Evolutionary conservation across 2,329 filamentous ascomycete genomes (phyloP).

Genomic region (Colletotrichum incanum): DNA sequence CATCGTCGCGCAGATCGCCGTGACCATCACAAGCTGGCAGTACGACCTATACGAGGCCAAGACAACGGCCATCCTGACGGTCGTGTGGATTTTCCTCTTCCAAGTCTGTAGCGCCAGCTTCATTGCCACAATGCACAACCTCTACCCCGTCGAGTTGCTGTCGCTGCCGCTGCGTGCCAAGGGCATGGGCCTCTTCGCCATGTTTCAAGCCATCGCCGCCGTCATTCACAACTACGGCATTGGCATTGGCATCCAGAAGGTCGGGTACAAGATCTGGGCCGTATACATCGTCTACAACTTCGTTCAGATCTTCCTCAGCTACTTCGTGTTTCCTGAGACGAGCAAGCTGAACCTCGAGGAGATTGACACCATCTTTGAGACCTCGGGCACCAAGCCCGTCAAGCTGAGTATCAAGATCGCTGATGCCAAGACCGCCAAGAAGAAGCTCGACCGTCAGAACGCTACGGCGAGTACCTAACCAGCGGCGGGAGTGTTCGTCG

Average conservation of each 20-base stretch:
- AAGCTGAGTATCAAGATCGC: slow-evolving; percentile 43
- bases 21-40: slow-evolving; percentile 65
- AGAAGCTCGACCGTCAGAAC: slow-evolving; percentile 26
- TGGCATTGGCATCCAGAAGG: slow-evolving; percentile 60
- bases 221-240: slow-evolving; percentile 64
- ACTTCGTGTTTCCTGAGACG: slow-evolving; percentile 69
- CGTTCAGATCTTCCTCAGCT: slow-evolving; percentile 61
- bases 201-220: slow-evolving; percentile 61
- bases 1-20: slow-evolving; percentile 60
- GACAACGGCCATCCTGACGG: slow-evolving; percentile 57
- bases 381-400: slow-evolving; percentile 33
- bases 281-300: slow-evolving; percentile 67
- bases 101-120: slow-evolving; percentile 62
- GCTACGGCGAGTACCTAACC: background rate
- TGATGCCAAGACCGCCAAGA: slow-evolving; percentile 39
- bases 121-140: slow-evolving; percentile 64
- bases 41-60: slow-evolving; percentile 52
- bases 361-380: slow-evolving; percentile 70
- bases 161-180: slow-evolving; percentile 61
- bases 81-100: slow-evolving; percentile 65
- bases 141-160: slow-evolving; percentile 62
- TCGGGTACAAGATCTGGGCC: slow-evolving; percentile 67
- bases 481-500: background rate
- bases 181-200: slow-evolving; percentile 61
- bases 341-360: slow-evolving; percentile 67